These are phyloP conservation scores for Kodamaea plutei DNA, from an alignment of 1,139 yeast species.

Conservation along the genomic window DNA sequence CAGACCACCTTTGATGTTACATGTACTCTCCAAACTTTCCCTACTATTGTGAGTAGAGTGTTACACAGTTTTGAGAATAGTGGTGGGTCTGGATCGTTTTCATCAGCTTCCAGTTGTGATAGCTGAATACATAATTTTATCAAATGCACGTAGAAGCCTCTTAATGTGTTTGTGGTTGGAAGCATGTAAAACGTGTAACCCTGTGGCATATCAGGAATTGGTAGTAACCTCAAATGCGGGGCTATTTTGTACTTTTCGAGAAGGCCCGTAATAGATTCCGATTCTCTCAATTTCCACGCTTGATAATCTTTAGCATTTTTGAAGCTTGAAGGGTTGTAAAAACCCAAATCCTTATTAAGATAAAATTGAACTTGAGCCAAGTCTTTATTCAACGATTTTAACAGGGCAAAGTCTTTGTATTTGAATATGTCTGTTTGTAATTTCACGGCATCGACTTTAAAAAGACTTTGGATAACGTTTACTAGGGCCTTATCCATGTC, in stretches of 20 bases:
- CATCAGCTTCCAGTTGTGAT: conserved; percentile 13
- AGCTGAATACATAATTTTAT: conserved; percentile 26
- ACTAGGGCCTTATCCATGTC: conserved; percentile 48
- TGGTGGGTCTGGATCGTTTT: conserved; percentile 16
- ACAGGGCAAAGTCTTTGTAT: conserved; percentile 40
- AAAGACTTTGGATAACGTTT: conserved; percentile 34
- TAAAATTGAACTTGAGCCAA: conserved; percentile 36
- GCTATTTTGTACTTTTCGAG: conserved; percentile 38
- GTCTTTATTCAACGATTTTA: conserved; percentile 43
- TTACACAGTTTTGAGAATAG: conserved; percentile 36
- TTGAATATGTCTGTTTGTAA: conserved; percentile 50
- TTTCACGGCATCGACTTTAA: conserved; percentile 34
- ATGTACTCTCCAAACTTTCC: conserved; percentile 61
- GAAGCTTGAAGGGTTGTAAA: conserved; percentile 41
- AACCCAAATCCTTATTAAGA: conserved; percentile 39
- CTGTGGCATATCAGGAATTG: conserved; percentile 27
- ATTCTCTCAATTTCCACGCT: conserved; percentile 53
- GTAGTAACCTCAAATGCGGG: conserved; percentile 28
- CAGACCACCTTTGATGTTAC: conserved; percentile 49
- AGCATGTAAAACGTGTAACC: conserved; percentile 39
- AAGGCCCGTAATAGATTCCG: conserved; percentile 32
- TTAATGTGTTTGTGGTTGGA: conserved; percentile 33
- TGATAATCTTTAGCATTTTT: conserved; percentile 33
- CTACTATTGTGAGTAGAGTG: conserved; percentile 41
- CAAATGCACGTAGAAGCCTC: conserved; percentile 28